These are phyloP conservation scores for Hypoxylon perforatum DNA, from an alignment of 495 filamentous ascomycete species.

Conservation along the genomic window DNA sequence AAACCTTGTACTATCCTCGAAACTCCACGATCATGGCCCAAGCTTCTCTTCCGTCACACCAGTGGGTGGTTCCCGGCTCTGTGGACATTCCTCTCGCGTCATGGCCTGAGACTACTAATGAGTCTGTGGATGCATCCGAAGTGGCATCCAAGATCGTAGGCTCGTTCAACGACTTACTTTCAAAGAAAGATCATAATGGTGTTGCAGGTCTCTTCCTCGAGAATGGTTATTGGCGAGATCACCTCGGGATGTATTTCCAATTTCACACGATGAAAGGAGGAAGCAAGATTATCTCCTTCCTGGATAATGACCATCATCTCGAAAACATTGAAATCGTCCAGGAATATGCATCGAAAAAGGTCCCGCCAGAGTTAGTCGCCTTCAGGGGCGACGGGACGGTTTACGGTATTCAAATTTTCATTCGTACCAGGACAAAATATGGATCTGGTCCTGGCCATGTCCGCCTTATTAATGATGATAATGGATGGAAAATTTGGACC, in stretches of 20 bases:
- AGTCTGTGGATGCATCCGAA: constrained; percentile 55
- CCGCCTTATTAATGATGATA: constrained; percentile 62
- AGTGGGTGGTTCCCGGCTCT: constrained; percentile 70
- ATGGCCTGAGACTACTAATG: constrained; percentile 52
- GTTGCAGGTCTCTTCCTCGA: constrained; percentile 62
- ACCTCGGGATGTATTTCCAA: constrained; percentile 69
- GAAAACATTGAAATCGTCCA: constrained; percentile 61
- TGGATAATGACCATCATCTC: constrained; percentile 55
- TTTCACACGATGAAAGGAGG: constrained; percentile 67
- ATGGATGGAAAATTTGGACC: constrained; percentile 72
- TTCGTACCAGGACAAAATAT: constrained; percentile 62
- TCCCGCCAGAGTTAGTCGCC: constrained; percentile 57
- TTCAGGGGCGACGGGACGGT: constrained; percentile 60
- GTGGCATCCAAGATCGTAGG: constrained; percentile 58
- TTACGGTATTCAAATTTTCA: constrained; percentile 63
- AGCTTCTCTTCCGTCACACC: constrained; percentile 54
- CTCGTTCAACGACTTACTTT: constrained; percentile 61
- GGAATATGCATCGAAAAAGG: constrained; percentile 50
- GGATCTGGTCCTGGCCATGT: constrained; percentile 69
- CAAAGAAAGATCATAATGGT: constrained; percentile 47
- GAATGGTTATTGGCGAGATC: constrained; percentile 72
- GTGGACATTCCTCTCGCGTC: constrained; percentile 58
- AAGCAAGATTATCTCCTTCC: constrained; percentile 61
- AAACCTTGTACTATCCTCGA: background rate
- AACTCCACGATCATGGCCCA: constrained; percentile 7